phyloP scores from a whole-genome alignment of 2,329 filamentous ascomycete species.

The Fonsecaea pedrosoi region DNA sequence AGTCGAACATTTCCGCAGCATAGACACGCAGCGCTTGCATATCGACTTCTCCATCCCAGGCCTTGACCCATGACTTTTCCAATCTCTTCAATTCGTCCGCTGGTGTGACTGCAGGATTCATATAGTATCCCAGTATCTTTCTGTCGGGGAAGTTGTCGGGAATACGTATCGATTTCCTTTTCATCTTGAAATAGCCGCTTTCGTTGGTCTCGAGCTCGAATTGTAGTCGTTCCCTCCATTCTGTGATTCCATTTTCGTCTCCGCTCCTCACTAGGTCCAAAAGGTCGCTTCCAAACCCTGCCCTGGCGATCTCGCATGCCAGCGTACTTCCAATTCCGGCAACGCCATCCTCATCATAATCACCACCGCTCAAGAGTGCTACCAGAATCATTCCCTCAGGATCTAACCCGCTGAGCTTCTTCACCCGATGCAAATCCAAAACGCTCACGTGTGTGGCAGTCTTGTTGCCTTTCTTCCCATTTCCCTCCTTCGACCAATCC shows the following conservation, averaged over 20 bases:
- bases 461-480: slow-evolving; percentile 65
- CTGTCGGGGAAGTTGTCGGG: slow-evolving; percentile 81
- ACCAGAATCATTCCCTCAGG: slow-evolving; percentile 91
- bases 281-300: slow-evolving; percentile 74
- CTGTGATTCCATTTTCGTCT: slow-evolving; percentile 40
- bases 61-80: slow-evolving; percentile 61
- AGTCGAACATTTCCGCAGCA: slow-evolving; percentile 80
- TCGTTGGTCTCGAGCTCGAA: slow-evolving; percentile 85
- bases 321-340: slow-evolving; percentile 85
- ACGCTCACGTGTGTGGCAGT: slow-evolving; percentile 83
- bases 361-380: slow-evolving; percentile 92
- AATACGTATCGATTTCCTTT: slow-evolving; percentile 74
- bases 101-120: slow-evolving; percentile 80
- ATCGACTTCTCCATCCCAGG: slow-evolving; percentile 61
- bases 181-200: slow-evolving; percentile 77
- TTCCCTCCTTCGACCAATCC: slow-evolving; percentile 79
- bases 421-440: slow-evolving; percentile 70
- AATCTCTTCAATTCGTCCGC: slow-evolving; percentile 63
- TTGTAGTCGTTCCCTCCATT: slow-evolving; percentile 75
- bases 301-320: slow-evolving; percentile 86
- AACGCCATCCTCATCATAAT: slow-evolving; percentile 89
- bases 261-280: slow-evolving; percentile 42
- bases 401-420: slow-evolving; percentile 70
- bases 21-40: slow-evolving; percentile 74
- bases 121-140: slow-evolving; percentile 84